A percentile compares a stretch with the other conserved stretches of the same genome.
phyloP scores from a whole-genome alignment of 805 yeast species.

The Metschnikowia cubensis region DNA sequence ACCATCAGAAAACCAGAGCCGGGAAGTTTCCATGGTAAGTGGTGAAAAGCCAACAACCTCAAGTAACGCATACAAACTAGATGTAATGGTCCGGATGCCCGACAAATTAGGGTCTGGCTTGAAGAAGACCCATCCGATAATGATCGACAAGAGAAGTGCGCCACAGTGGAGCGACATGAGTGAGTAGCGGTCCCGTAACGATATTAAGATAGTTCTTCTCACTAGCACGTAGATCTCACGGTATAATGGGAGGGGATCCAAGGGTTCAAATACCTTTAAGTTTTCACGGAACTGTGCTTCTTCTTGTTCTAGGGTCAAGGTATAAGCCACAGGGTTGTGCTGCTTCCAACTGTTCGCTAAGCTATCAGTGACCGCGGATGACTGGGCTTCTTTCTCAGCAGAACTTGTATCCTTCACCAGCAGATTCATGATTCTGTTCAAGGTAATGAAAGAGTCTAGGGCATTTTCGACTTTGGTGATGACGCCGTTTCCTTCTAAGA shows the following conservation, averaged over 20 bases:
- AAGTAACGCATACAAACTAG: slow-evolving; percentile 33
- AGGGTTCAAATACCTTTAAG: slow-evolving; percentile 17
- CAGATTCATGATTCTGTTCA: slow-evolving; percentile 17
- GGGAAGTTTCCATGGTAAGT: slow-evolving; percentile 35
- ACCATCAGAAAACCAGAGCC: slow-evolving; percentile 39
- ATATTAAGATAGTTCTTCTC: slow-evolving; percentile 28
- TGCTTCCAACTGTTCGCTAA: slow-evolving; percentile 14
- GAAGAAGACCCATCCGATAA: slow-evolving; percentile 76
- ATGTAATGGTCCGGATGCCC: slow-evolving; percentile 59
- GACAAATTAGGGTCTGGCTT: slow-evolving; percentile 55
- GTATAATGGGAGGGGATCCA: slow-evolving; percentile 24
- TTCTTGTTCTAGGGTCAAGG: slow-evolving; percentile 13
- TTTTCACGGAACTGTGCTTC: slow-evolving; percentile 16
- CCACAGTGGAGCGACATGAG: slow-evolving; percentile 37
- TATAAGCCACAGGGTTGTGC: slow-evolving; percentile 2
- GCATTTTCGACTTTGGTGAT: slow-evolving; percentile 8
- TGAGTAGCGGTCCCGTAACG: slow-evolving; percentile 32
- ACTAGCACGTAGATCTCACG: slow-evolving; percentile 32
- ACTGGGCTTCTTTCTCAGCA: slow-evolving; percentile 11
- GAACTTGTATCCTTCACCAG: slow-evolving; percentile 17
- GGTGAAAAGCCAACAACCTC: slow-evolving; percentile 41
- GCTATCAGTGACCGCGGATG: slow-evolving; percentile 8
- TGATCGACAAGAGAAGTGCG: slow-evolving; percentile 47
- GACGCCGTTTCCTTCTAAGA: slow-evolving; percentile 10
- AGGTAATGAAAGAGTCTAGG: slow-evolving; percentile 10